Conservation (phyloP, 2,329 filamentous ascomycete genomes). For the Pseudocercospora ulei region DNA sequence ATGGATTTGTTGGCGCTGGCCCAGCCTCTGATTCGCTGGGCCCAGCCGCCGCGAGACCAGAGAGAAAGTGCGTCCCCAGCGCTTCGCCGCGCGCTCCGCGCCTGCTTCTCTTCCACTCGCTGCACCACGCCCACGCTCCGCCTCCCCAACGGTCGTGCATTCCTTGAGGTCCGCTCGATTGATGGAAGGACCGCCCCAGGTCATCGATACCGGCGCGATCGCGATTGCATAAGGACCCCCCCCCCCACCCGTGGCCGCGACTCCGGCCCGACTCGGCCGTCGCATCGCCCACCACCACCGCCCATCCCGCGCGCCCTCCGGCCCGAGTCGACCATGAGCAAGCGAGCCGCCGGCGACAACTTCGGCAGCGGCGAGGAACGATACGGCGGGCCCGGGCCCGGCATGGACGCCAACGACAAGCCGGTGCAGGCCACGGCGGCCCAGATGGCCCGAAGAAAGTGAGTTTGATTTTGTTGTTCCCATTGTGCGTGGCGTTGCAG, state of each 20-base stretch:
- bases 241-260: neutral
- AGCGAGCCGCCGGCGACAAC: slow-evolving; percentile 26
- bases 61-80: too few relatives aligned
- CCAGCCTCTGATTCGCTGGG: too few relatives aligned
- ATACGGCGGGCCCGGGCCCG: slow-evolving; percentile 23
- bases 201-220: slow-evolving; percentile 15
- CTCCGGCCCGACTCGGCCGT: slow-evolving; percentile 10
- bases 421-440: slow-evolving; percentile 31
- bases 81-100: too few relatives aligned
- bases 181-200: slow-evolving; percentile 17
- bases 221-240: slow-evolving; percentile 17
- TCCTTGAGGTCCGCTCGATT: too few relatives aligned
- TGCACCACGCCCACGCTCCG: too few relatives aligned
- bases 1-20: too few relatives aligned
- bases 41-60: too few relatives aligned
- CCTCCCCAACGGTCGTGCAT: too few relatives aligned
- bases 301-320: slow-evolving; percentile 10
- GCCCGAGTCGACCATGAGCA: slow-evolving; percentile 27
- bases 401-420: slow-evolving; percentile 23
- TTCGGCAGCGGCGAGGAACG: slow-evolving; percentile 26
- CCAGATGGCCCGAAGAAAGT: slow-evolving; percentile 34
- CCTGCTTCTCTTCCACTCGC: too few relatives aligned
- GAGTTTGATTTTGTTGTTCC: slow-evolving; percentile 22
- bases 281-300: neutral
- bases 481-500: slow-evolving; percentile 10